phyloP scores from a whole-genome alignment of 192 early-diverging fungal genomes.

The Rhizophagus sp. region DNA sequence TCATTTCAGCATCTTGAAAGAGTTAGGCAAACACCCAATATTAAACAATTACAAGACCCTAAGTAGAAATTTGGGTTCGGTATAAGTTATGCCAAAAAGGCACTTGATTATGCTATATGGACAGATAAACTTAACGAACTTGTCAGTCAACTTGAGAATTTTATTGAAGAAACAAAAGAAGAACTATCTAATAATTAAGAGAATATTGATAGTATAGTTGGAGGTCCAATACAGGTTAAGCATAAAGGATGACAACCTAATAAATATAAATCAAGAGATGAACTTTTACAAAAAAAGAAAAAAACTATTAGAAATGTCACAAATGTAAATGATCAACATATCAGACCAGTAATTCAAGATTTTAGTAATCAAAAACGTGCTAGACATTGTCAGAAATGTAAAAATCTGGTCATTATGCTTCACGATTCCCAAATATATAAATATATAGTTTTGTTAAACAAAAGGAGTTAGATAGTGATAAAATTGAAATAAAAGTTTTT shows the following conservation, averaged over 20 bases:
- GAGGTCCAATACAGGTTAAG: background rate
- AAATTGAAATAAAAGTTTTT: no score
- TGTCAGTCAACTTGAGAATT: background rate
- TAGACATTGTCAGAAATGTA: no score
- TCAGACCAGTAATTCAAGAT: no score
- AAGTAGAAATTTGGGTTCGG: background rate
- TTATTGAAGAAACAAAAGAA: background rate
- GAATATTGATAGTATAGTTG: background rate
- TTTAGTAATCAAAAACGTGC: no score
- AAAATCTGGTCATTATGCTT: no score
- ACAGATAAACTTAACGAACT: background rate
- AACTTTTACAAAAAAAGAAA: no score
- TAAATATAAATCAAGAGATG: background rate
- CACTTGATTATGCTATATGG: background rate
- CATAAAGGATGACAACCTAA: background rate
- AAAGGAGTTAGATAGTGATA: no score
- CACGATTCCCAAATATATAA: no score
- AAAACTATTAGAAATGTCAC: no score
- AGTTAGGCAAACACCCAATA: background rate
- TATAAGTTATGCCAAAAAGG: background rate
- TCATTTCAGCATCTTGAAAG: background rate
- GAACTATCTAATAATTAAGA: background rate
- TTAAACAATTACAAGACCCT: background rate
- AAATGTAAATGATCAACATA: no score
- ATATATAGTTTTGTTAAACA: no score